Conservation (phyloP, 345 rosid species). For the Anacardium occidentale region DNA sequence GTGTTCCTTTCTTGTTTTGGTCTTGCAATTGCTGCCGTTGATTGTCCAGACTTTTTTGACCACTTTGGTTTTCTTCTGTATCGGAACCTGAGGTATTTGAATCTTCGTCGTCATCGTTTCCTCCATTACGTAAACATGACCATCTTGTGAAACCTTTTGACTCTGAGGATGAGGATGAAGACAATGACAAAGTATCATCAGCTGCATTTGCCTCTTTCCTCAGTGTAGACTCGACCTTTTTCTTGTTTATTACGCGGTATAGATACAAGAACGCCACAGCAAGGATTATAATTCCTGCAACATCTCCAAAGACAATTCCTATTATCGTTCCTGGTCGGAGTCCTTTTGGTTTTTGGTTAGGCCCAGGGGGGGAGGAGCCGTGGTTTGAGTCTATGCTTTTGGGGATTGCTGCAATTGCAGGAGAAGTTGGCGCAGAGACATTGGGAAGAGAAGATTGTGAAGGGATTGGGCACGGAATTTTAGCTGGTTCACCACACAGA, state of each 20-base stretch:
- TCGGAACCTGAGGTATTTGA: slow-evolving; percentile 48
- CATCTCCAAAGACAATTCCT: slow-evolving; percentile 46
- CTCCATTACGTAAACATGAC: slow-evolving; percentile 73
- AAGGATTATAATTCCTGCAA: slow-evolving; percentile 41
- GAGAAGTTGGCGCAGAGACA: slow-evolving; percentile 55
- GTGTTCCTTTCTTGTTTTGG: slow-evolving; percentile 54
- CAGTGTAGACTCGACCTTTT: slow-evolving; percentile 32
- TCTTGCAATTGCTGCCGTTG: slow-evolving; percentile 39
- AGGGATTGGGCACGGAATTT: slow-evolving; percentile 51
- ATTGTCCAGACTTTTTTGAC: slow-evolving; percentile 29
- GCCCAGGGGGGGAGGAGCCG: neutral
- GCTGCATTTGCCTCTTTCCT: slow-evolving; percentile 42
- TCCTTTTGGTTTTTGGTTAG: slow-evolving; percentile 18
- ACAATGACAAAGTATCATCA: slow-evolving; percentile 42
- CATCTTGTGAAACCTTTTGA: slow-evolving; percentile 66
- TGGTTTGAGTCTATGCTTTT: slow-evolving; percentile 27
- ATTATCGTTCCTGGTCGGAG: slow-evolving; percentile 37
- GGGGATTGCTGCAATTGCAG: slow-evolving; percentile 59
- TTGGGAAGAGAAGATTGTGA: slow-evolving; percentile 47
- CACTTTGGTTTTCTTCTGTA: slow-evolving; percentile 26
- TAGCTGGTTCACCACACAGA: slow-evolving; percentile 56
- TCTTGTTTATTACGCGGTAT: slow-evolving; percentile 37
- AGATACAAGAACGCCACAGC: slow-evolving; percentile 35
- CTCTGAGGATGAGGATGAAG: slow-evolving; percentile 70
- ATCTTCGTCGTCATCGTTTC: slow-evolving; percentile 39